A percentile compares a stretch with the other conserved stretches of the same genome.
phyloP scores from a whole-genome alignment of 106 monocot genomes.

The Allium fistulosum region DNA sequence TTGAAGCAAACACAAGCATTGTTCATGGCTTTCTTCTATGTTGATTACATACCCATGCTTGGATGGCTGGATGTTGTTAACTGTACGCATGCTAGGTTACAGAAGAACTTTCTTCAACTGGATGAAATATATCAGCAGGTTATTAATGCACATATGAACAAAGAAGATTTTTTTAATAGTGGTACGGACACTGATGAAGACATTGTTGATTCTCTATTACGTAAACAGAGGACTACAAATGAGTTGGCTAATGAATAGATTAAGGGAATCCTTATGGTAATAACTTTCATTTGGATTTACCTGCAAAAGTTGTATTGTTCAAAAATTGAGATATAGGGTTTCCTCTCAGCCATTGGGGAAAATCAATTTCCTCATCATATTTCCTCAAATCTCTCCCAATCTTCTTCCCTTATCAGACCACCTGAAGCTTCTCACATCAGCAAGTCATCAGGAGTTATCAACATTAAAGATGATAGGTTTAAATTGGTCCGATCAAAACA shows the following conservation, averaged over 20 bases:
- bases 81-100: background rate
- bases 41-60: background rate
- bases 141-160: background rate
- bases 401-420: no score
- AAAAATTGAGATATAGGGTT: no score
- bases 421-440: no score
- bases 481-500: no score
- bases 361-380: no score
- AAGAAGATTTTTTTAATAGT: no score
- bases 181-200: background rate
- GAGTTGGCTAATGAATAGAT: constrained; percentile 9
- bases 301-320: no score
- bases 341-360: no score
- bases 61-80: background rate
- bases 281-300: no score
- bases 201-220: constrained; percentile 7
- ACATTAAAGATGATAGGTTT: no score
- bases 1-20: background rate
- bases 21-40: background rate
- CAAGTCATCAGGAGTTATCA: no score
- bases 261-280: constrained; percentile 27
- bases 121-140: constrained; percentile 3
- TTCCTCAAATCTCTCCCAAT: no score
- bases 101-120: background rate
- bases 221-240: constrained; percentile 3